A percentile compares a stretch with the other conserved stretches of the same genome.
Conservation (phyloP, 2,329 filamentous ascomycete genomes). For the Beauveria asiatica region DNA sequence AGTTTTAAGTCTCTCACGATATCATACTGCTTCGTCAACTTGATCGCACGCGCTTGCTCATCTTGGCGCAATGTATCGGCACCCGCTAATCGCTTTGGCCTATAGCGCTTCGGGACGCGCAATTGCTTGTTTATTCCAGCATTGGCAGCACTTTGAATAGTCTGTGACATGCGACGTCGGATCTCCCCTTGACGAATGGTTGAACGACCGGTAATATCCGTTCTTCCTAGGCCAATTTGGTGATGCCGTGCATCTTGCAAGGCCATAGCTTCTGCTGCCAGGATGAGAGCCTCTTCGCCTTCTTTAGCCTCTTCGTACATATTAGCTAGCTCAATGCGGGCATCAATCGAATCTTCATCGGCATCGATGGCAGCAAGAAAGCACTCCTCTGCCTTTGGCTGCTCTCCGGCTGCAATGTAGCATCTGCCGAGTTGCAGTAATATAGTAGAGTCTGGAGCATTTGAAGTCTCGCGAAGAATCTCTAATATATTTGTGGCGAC, state of each 20-base stretch:
- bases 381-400: constrained; percentile 64
- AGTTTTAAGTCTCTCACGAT: constrained; percentile 34
- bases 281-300: constrained; percentile 66
- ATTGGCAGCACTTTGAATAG: neutral
- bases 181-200: neutral
- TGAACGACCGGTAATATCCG: neutral
- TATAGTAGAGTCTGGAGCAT: constrained; percentile 42
- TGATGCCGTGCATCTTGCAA: constrained; percentile 42
- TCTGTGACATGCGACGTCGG: neutral
- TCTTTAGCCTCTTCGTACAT: constrained; percentile 71
- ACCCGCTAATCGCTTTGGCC: constrained; percentile 38
- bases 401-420: constrained; percentile 55
- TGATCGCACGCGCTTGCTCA: constrained; percentile 33
- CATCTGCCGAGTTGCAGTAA: constrained; percentile 56
- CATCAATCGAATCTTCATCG: constrained; percentile 64
- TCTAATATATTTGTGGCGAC: constrained; percentile 49
- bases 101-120: constrained; percentile 31
- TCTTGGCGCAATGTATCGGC: constrained; percentile 36
- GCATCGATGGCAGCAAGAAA: constrained; percentile 67
- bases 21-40: constrained; percentile 33
- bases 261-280: constrained; percentile 66
- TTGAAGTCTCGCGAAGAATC: constrained; percentile 40
- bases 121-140: neutral
- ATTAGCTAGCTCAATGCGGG: constrained; percentile 70
- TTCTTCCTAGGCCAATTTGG: constrained; percentile 17